Conservation (phyloP, 495 filamentous ascomycete genomes). For the Baudoinia panamericana region DNA sequence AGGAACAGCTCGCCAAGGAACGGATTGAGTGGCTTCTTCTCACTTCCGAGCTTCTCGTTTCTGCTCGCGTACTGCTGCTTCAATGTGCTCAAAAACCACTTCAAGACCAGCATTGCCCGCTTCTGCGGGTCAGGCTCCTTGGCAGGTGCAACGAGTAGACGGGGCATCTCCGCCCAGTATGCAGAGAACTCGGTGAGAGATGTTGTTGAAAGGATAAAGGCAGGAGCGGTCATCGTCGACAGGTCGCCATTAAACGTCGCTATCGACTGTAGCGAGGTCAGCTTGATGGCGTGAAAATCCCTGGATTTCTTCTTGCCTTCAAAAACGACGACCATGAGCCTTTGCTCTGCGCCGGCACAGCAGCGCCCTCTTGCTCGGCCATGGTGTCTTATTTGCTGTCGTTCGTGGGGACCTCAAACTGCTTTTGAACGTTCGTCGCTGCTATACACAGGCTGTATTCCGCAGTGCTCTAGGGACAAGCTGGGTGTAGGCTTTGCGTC, state of each 20-base stretch:
- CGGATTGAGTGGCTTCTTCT: slow-evolving; percentile 89
- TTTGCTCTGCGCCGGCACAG: slow-evolving; percentile 26
- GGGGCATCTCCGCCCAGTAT: slow-evolving; percentile 93
- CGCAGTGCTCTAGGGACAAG: too few species aligned
- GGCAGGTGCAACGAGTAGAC: slow-evolving; percentile 74
- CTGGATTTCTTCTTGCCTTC: slow-evolving; percentile 21
- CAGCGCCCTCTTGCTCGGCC: slow-evolving; percentile 24
- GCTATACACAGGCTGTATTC: too few species aligned
- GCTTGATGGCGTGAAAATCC: not conserved
- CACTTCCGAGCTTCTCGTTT: slow-evolving; percentile 64
- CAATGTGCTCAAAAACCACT: slow-evolving; percentile 93
- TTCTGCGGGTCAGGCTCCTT: slow-evolving; percentile 69
- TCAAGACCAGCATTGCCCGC: slow-evolving; percentile 74
- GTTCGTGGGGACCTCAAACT: too few species aligned
- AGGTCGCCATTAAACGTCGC: slow-evolving; percentile 95
- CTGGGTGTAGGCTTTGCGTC: too few species aligned
- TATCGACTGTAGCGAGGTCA: slow-evolving; percentile 44
- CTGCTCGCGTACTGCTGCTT: slow-evolving; percentile 89
- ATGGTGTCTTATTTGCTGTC: too few species aligned
- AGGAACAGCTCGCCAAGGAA: slow-evolving; percentile 73
- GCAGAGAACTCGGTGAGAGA: slow-evolving; percentile 89
- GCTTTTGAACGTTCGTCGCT: too few species aligned
- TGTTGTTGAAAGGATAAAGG: slow-evolving; percentile 86
- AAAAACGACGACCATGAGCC: slow-evolving; percentile 31
- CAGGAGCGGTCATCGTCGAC: slow-evolving; percentile 82